Conservation (phyloP, 2,329 filamentous ascomycete genomes). For the Aspergillus cejpii region DNA sequence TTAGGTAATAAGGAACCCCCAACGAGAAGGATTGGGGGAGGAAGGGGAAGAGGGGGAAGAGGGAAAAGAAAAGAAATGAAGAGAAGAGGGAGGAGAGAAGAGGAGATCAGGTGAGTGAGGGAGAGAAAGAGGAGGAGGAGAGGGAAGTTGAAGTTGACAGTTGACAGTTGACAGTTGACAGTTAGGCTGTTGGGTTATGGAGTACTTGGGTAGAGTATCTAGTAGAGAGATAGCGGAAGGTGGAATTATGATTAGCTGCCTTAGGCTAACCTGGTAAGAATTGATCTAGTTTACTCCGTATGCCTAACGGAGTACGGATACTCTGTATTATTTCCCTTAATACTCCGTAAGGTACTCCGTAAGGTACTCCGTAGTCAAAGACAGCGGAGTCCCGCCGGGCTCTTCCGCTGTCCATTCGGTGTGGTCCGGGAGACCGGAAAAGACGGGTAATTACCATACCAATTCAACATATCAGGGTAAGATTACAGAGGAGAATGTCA, state of each 20-base stretch:
- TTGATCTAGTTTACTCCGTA: too few relatives aligned
- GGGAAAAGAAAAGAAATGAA: conserved; percentile 10
- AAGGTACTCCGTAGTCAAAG: too few relatives aligned
- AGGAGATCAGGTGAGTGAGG: conserved; percentile 5
- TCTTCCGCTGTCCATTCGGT: conserved; percentile 20
- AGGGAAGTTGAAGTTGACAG: too few relatives aligned
- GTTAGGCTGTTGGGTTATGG: background rate
- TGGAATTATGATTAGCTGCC: too few relatives aligned
- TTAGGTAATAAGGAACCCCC: conserved; percentile 14
- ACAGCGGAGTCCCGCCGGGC: conserved; percentile 23
- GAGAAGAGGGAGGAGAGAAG: too few relatives aligned
- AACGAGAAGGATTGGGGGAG: conserved; percentile 5
- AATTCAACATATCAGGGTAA: too few relatives aligned
- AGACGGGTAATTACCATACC: conserved; percentile 9
- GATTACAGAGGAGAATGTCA: background rate
- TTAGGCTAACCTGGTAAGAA: too few relatives aligned
- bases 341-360: too few relatives aligned
- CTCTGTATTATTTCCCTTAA: too few relatives aligned
- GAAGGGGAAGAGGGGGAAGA: conserved; percentile 9
- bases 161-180: too few relatives aligned
- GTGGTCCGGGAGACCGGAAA: conserved; percentile 10
- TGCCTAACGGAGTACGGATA: too few relatives aligned
- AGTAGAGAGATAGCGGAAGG: too few relatives aligned
- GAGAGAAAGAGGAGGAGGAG: conserved; percentile 4
- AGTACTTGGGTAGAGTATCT: background rate